Base-by-base conservation (phyloP, 192 early-diverging fungal genomes). In the Phlyctochytrium planicorne region DNA sequence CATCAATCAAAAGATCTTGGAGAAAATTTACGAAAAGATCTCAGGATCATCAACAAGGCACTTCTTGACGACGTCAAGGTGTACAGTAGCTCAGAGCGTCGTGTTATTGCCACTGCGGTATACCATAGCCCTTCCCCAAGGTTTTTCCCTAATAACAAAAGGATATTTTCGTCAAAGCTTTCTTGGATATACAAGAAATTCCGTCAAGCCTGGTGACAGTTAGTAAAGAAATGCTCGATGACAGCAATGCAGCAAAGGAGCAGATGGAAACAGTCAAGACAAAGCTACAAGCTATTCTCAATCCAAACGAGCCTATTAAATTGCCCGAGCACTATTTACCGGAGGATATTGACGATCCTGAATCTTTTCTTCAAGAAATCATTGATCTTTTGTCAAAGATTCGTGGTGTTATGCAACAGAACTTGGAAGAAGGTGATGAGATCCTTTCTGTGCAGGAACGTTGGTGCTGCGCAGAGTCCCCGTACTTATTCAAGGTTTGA, bases 401-500 rank as follows among this genome's bases (percentile, higher is more conserved):
- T 62, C 84, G 92, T 20, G 78, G 73, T 2, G 80, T 86, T 0
- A 95, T 98, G 94, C 78, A 84, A 29, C 76, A 81, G 34, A 98
- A 97, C 74, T 91, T 94, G 62, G 71, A 73, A 20, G 64, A 56
- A 16, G 64, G 85, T 67, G 83, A 87, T 40, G 83, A 84, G 29
- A 71, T 87, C 1, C 83, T 83, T 30, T 72, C 72, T 1, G 70
- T 93, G 16, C 92, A 96, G 71, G 63, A 73, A 53, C 78, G 87
- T 14, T 98, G 95, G 95, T 98, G 95, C 71, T 98, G 95, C 67
- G 78, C 79, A 60, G 95, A 98, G 63, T 90, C 86, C 33, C 89
- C 93, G 0, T 78, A 82, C 16, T 77, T 98, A 52, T 95, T 96
- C 59, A 73, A 75, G 69, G 80, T 37, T 65, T n/a, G n/a, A n/a